Conservation (phyloP, 148 eudicot genomes). For the Polygonum maritimum region DNA sequence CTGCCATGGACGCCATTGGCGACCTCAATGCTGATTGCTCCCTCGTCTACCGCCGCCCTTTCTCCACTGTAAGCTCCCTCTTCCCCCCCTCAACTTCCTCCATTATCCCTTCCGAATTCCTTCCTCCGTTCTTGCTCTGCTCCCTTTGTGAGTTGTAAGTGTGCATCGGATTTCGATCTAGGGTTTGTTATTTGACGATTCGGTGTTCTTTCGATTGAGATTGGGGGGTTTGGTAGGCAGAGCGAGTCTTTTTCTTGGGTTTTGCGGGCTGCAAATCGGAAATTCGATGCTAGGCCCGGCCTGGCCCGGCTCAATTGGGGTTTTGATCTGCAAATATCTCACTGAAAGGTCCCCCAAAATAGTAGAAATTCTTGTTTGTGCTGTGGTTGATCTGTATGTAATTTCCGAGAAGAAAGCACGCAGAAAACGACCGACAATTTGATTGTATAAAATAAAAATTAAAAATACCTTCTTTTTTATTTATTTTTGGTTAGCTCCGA, state of each 20-base stretch:
- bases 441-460: too few species aligned
- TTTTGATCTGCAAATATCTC: neutral
- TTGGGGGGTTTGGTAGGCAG: neutral
- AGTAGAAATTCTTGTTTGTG: neutral
- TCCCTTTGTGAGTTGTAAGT: neutral
- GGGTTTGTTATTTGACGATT: neutral
- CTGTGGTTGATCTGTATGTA: constrained; percentile 7
- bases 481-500: neutral
- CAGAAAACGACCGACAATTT: constrained; percentile 2
- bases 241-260: neutral
- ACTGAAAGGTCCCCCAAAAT: neutral
- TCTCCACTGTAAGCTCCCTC: constrained; percentile 3
- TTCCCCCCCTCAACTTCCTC: neutral
- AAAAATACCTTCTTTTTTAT: neutral
- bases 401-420: constrained; percentile 1
- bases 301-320: neutral
- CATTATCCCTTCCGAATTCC: neutral
- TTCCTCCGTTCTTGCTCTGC: neutral
- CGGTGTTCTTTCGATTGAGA: neutral
- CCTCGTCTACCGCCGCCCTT: neutral
- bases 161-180: neutral
- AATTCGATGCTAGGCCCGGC: neutral
- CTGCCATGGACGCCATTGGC: constrained; percentile 8
- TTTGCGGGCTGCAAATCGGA: neutral
- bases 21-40: constrained; percentile 8